These are phyloP conservation scores for Cyclotella choctawhatcheeana DNA, from an alignment of 108 stramenopile species.

Conservation along the genomic window DNA sequence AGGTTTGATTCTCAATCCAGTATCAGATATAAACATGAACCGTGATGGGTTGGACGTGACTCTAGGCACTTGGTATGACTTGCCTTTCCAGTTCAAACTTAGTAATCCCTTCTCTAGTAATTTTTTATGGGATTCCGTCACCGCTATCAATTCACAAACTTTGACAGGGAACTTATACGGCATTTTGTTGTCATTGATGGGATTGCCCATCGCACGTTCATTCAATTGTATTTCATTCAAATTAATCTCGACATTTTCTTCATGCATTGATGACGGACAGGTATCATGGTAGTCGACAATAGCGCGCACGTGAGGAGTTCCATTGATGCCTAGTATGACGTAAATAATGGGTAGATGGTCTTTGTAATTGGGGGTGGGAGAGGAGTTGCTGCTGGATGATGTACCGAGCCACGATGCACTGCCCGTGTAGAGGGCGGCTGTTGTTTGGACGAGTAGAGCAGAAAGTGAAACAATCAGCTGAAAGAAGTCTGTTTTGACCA, in stretches of 20 bases:
- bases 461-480: too few relatives aligned
- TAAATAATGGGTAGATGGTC: slow-evolving; percentile 24
- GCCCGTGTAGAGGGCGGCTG: neutral
- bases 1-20: slow-evolving; percentile 29
- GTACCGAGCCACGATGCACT: neutral
- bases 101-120: slow-evolving; percentile 22
- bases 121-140: neutral
- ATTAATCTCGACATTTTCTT: slow-evolving; percentile 9
- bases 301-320: slow-evolving; percentile 8
- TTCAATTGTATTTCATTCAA: neutral
- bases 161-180: slow-evolving; percentile 27
- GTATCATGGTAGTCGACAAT: slow-evolving; percentile 12
- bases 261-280: slow-evolving; percentile 11
- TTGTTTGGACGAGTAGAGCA: neutral
- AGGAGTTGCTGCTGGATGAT: neutral
- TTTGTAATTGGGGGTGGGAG: slow-evolving; percentile 20
- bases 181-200: slow-evolving; percentile 14
- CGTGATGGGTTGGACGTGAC: slow-evolving; percentile 17
- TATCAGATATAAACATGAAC: slow-evolving; percentile 26
- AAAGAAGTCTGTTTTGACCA: too few relatives aligned
- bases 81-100: slow-evolving; percentile 4
- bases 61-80: slow-evolving; percentile 17
- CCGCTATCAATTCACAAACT: slow-evolving; percentile 21
- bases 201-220: slow-evolving; percentile 17
- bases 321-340: slow-evolving; percentile 18